Percentiles rank a stretch among this genome's conserved stretches.
These are phyloP conservation scores for Debaryomyces psychrophilus DNA, from an alignment of 1,139 yeast species.

Conservation along the genomic window DNA sequence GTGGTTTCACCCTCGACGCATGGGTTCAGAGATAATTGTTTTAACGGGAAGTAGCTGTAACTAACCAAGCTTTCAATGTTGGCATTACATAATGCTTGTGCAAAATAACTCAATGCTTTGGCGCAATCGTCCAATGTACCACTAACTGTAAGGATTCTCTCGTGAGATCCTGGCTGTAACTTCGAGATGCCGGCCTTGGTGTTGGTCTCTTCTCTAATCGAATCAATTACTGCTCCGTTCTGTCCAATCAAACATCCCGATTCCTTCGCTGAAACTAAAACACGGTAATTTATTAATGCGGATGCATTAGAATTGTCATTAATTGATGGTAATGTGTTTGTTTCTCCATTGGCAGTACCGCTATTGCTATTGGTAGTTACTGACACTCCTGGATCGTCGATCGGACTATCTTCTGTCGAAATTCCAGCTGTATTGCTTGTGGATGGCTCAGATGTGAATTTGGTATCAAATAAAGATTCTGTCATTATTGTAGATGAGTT, in stretches of 20 bases:
- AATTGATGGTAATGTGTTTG: slow-evolving; percentile 29
- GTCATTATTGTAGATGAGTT: slow-evolving; percentile 28
- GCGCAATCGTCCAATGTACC: slow-evolving; percentile 80
- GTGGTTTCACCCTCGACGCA: slow-evolving; percentile 56
- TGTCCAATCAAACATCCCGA: slow-evolving; percentile 92
- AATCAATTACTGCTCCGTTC: slow-evolving; percentile 79
- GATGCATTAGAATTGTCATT: slow-evolving; percentile 33
- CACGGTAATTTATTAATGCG: slow-evolving; percentile 59
- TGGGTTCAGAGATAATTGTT: slow-evolving; percentile 56
- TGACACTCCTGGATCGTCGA: slow-evolving; percentile 1
- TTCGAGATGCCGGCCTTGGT: slow-evolving; percentile 91
- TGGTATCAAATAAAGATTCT: slow-evolving; percentile 47
- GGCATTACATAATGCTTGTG: slow-evolving; percentile 59
- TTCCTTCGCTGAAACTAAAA: slow-evolving; percentile 81
- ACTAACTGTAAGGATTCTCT: slow-evolving; percentile 78
- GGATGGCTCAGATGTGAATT: slow-evolving; percentile 31
- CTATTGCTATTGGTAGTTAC: slow-evolving; percentile 3
- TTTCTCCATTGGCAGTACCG: slow-evolving; percentile 2
- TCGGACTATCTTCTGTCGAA: slow-evolving; percentile 1
- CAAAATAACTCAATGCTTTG: slow-evolving; percentile 70
- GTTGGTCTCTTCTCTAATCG: slow-evolving; percentile 72
- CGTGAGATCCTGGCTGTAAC: slow-evolving; percentile 79
- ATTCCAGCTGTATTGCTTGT: slow-evolving; percentile 11
- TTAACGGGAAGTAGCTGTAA: slow-evolving; percentile 65
- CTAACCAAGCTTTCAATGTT: slow-evolving; percentile 30